Conservation (phyloP, 1,139 yeast genomes). For the Nematodospora anomalae region DNA sequence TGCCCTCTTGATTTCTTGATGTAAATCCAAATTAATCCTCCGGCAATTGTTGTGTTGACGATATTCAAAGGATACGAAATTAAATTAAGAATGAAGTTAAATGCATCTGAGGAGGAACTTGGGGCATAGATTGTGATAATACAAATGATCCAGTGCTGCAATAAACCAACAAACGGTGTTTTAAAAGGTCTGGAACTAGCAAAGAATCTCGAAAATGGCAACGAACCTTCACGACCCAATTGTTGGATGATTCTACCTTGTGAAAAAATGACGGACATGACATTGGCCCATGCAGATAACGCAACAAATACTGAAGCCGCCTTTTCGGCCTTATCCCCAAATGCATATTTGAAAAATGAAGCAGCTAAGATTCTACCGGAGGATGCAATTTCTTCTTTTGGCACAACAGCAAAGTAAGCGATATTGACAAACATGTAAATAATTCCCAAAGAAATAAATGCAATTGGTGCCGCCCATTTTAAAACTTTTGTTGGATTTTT, state of each 20-base stretch:
- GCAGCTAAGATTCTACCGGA: conserved; percentile 51
- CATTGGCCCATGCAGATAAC: conserved; percentile 51
- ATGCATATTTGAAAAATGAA: conserved; percentile 45
- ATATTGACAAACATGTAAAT: conserved; percentile 65
- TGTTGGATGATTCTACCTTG: conserved; percentile 52
- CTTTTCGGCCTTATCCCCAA: conserved; percentile 46
- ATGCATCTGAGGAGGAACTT: conserved; percentile 48
- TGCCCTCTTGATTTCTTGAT: conserved; percentile 53
- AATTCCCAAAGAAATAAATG: conserved; percentile 61
- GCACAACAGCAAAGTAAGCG: conserved; percentile 59
- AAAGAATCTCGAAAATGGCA: conserved; percentile 48
- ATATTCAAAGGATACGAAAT: conserved; percentile 53
- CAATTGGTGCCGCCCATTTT: conserved; percentile 46
- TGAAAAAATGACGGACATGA: conserved; percentile 47
- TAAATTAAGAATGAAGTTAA: conserved; percentile 49
- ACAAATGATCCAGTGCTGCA: conserved; percentile 59
- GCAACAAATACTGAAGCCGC: conserved; percentile 53
- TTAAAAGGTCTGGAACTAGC: conserved; percentile 45
- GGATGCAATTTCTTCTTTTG: conserved; percentile 41
- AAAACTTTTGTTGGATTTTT: conserved; percentile 50
- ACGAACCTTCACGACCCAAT: conserved; percentile 49
- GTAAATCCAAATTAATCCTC: conserved; percentile 42
- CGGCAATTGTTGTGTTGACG: conserved; percentile 47
- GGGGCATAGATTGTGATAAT: conserved; percentile 48
- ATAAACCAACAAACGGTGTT: conserved; percentile 55